Base-by-base conservation (phyloP, 441 rosid species). In the Codiaeum variegatum region DNA sequence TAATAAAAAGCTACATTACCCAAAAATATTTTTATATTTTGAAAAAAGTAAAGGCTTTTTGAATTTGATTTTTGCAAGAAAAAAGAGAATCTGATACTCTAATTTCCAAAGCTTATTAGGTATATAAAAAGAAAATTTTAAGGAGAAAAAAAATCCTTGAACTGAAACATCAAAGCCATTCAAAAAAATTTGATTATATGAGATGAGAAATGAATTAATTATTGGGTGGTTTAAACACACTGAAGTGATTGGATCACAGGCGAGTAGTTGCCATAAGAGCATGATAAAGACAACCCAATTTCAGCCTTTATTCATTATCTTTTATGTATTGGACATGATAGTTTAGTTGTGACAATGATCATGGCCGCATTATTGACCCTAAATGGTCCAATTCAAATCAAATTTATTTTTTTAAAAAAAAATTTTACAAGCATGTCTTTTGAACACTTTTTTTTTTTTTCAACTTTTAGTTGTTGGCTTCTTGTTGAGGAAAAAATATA, bases 71-170 rank as follows among this genome's bases (percentile, higher is more conserved):
- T 75, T 67, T 73, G 75, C 80, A 68, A 71, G 78, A 67, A 77
- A 80, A 81, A 80, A 74, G 80, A 77, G 88, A 83, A 82, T 85
- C 89, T 70, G 82, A 81, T 78, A 66, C 3, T 86, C 82, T 73
- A 65, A 66, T 40, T 46, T 79, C 67, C 67, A 70, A 61, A 16
- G 54, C 71, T 23, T 54, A 46, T 59, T 73, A 36, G 44, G 44
- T 40, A 5, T 0, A 36, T 36, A 7, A n/a, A 58, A 58, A 15
- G 23, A 21, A 21, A n/a, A 7, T 5, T n/a, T n/a, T n/a, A n/a
- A n/a, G n/a, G n/a, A n/a, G n/a, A n/a, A 15, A 23, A 46, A 6
- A 44, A n/a, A 28, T 46, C 40, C 38, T 55, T 0, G 28, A 72
- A 75, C 77, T 75, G 71, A 62, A 47, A 66, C 78, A 67, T 73